Evolutionary conservation across 2,329 filamentous ascomycete species (phyloP).

Genomic region (Hypoxylon sp.): DNA sequence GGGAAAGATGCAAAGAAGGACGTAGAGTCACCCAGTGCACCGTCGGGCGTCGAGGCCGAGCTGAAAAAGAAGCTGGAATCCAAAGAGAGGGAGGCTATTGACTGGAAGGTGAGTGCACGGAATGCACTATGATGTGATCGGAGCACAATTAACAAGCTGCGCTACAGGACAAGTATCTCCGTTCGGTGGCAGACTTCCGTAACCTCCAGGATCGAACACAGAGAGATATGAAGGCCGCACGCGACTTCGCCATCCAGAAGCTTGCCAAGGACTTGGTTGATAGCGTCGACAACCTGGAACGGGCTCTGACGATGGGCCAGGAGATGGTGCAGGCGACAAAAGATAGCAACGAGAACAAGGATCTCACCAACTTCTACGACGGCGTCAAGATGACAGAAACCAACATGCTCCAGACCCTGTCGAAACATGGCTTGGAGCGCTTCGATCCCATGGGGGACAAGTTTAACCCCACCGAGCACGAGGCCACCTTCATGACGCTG

Average conservation of each 20-base stretch:
- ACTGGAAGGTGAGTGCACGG: constrained; percentile 77
- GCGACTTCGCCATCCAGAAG: constrained; percentile 93
- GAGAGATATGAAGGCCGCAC: constrained; percentile 86
- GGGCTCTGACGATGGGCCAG: constrained; percentile 81
- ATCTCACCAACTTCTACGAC: constrained; percentile 81
- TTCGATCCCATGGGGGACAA: constrained; percentile 84
- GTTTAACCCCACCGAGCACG: constrained; percentile 96
- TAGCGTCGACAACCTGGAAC: constrained; percentile 96
- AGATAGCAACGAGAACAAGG: constrained; percentile 56
- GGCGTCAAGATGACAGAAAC: constrained; percentile 95
- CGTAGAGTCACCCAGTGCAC: constrained; percentile 47
- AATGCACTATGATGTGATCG: neutral
- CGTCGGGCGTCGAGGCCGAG: constrained; percentile 56
- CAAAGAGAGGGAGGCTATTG: constrained; percentile 75
- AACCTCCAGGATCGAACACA: constrained; percentile 95
- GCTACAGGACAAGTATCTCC: constrained; percentile 92
- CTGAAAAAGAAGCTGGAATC: constrained; percentile 73
- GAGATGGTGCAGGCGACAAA: constrained; percentile 68
- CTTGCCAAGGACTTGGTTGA: constrained; percentile 97
- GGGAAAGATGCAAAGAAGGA: too few species aligned
- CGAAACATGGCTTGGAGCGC: constrained; percentile 92
- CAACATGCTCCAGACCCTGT: constrained; percentile 85
- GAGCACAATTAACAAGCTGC: constrained; percentile 8
- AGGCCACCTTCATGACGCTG: constrained; percentile 94
- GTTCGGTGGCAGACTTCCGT: constrained; percentile 93